Percentiles rank a stretch among this genome's conserved stretches.
phyloP scores from a whole-genome alignment of 176 grass and related monocot genomes.

The Aegilops umbellulata region DNA sequence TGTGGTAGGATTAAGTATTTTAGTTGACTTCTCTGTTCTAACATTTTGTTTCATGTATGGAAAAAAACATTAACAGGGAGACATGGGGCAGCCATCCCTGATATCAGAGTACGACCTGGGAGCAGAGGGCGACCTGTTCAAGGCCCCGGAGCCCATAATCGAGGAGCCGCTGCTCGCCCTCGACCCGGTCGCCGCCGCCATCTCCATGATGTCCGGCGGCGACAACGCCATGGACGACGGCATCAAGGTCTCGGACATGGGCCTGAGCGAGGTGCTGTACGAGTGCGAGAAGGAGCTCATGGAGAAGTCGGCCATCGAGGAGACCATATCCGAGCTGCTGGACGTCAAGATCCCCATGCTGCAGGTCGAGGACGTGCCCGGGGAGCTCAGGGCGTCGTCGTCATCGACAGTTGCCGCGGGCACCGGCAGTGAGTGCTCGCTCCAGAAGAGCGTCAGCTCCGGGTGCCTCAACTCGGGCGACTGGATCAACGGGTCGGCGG shows the following conservation, averaged over 20 bases:
- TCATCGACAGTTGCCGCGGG: neutral
- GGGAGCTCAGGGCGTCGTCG: neutral
- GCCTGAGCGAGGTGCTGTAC: conserved; percentile 64
- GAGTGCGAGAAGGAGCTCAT: conserved; percentile 90
- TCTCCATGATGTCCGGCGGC: conserved; percentile 68
- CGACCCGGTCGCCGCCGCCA: conserved; percentile 57
- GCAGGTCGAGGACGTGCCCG: conserved; percentile 52
- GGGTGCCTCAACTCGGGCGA: conserved; percentile 81
- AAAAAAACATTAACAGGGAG: conserved; percentile 42
- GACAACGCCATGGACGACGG: conserved; percentile 55
- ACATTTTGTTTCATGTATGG: neutral
- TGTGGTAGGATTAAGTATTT: neutral
- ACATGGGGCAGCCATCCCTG: conserved; percentile 50
- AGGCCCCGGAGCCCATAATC: conserved; percentile 80
- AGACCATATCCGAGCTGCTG: conserved; percentile 77
- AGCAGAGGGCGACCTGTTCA: conserved; percentile 90
- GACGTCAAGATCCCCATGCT: conserved; percentile 86
- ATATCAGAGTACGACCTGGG: conserved; percentile 86
- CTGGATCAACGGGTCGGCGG: conserved; percentile 41
- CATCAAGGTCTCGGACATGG: conserved; percentile 40
- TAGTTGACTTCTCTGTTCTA: too few relatives aligned
- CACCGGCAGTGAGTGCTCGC: conserved; percentile 37
- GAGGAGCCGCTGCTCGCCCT: conserved; percentile 55
- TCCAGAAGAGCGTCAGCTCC: conserved; percentile 93
- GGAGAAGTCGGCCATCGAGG: conserved; percentile 79